Conservation (phyloP, 805 yeast genomes). For the Candida silvatica region DNA sequence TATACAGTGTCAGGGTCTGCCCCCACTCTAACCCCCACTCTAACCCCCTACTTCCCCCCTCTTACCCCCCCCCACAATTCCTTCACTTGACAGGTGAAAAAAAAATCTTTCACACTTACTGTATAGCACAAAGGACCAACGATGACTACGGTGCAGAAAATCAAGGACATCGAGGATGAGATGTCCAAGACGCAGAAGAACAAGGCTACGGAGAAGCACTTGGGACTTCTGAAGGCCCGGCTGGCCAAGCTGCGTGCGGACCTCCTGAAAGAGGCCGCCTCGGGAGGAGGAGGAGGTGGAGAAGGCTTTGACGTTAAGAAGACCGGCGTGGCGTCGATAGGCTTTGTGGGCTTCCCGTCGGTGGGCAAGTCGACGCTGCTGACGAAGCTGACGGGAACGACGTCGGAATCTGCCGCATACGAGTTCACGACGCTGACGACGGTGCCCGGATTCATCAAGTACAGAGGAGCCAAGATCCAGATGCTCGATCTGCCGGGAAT, state of each 20-base stretch:
- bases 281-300: constrained; percentile 89
- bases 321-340: constrained; percentile 96
- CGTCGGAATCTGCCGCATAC: constrained; percentile 95
- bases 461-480: constrained; percentile 96
- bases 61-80: no score
- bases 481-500: constrained; percentile 90
- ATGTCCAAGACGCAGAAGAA: constrained; percentile 98
- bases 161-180: constrained; percentile 89
- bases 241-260: constrained; percentile 93
- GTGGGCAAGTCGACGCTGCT: constrained; percentile 86
- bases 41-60: no score
- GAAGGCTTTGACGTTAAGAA: constrained; percentile 97
- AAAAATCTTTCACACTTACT: no score
- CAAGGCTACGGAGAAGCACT: constrained; percentile 94
- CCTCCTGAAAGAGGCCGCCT: constrained; percentile 61
- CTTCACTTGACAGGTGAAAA: no score
- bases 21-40: no score
- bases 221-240: constrained; percentile 96
- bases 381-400: constrained; percentile 87
- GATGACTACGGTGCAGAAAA: constrained; percentile 67
- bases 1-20: no score
- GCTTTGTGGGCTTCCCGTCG: constrained; percentile 97
- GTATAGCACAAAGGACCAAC: no score
- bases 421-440: constrained; percentile 97
- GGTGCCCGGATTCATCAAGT: constrained; percentile 93